These are phyloP conservation scores for Saccharomyces cerevisiae DNA, from an alignment of 805 yeast species.

Conservation along the genomic window DNA sequence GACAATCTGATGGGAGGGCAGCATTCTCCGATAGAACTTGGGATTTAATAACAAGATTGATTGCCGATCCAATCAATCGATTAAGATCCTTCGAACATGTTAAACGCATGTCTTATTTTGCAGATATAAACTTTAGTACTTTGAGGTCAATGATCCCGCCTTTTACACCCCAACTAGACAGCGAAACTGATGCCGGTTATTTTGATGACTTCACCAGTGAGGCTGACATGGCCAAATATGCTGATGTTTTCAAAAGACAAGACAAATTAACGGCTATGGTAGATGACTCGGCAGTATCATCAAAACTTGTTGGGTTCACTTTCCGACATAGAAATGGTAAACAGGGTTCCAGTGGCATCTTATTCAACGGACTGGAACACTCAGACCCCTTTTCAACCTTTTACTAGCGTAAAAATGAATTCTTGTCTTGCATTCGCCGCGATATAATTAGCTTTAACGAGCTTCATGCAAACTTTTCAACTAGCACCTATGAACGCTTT, in stretches of 20 bases:
- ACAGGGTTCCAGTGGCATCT: slow-evolving; percentile 32
- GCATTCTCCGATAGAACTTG: slow-evolving; percentile 96
- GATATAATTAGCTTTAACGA: background rate
- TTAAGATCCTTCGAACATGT: slow-evolving; percentile 75
- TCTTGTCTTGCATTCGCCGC: background rate
- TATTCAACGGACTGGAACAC: slow-evolving; percentile 30
- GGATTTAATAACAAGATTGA: slow-evolving; percentile 72
- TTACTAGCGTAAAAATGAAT: slow-evolving; percentile 11
- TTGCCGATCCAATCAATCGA: slow-evolving; percentile 72
- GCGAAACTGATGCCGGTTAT: slow-evolving; percentile 97
- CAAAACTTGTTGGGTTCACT: slow-evolving; percentile 89
- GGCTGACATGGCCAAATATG: slow-evolving; percentile 94
- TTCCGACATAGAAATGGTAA: slow-evolving; percentile 65
- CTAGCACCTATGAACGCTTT: background rate
- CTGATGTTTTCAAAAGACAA: slow-evolving; percentile 91
- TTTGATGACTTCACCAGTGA: slow-evolving; percentile 96
- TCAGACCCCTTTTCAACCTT: slow-evolving; percentile 34
- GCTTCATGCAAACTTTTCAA: background rate
- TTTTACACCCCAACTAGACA: slow-evolving; percentile 91
- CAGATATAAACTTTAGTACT: slow-evolving; percentile 71
- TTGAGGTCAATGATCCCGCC: slow-evolving; percentile 77
- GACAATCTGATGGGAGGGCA: slow-evolving; percentile 80
- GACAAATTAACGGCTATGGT: slow-evolving; percentile 69
- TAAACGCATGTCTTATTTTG: slow-evolving; percentile 68
- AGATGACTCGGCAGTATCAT: slow-evolving; percentile 47